Evolutionary conservation across 2,329 filamentous ascomycete species (phyloP).

Genomic region (Ascochyta fabae): DNA sequence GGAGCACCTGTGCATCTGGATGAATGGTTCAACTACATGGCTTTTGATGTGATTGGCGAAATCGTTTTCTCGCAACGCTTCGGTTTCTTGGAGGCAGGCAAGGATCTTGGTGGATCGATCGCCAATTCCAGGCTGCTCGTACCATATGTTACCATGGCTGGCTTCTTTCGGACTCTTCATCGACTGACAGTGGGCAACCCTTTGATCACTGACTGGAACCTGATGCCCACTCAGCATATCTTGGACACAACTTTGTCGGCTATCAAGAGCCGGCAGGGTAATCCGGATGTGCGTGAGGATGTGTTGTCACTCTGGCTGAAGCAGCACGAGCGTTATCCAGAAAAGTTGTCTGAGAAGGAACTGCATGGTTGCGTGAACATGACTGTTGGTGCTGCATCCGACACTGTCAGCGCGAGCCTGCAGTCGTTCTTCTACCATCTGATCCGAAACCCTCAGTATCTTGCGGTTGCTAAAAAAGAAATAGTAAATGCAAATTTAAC

Average conservation of each 20-base stretch:
- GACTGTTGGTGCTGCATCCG: conserved; percentile 49
- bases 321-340: conserved; percentile 41
- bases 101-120: conserved; percentile 49
- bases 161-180: conserved; percentile 41
- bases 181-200: conserved; percentile 22
- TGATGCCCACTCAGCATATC: conserved; percentile 49
- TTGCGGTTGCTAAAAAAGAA: conserved; percentile 16
- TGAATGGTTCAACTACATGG: conserved; percentile 35
- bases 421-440: conserved; percentile 49
- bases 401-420: conserved; percentile 46
- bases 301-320: conserved; percentile 50
- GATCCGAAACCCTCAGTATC: conserved; percentile 29
- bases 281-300: conserved; percentile 41
- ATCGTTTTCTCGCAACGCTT: conserved; percentile 46
- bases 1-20: conserved; percentile 49
- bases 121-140: conserved; percentile 28
- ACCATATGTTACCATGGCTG: conserved; percentile 18
- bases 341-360: conserved; percentile 44
- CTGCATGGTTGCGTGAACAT: conserved; percentile 44
- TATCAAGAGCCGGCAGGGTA: conserved; percentile 43
- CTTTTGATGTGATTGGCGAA: conserved; percentile 50
- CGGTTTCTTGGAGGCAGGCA: conserved; percentile 31
- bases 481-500: conserved; percentile 4
- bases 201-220: conserved; percentile 43
- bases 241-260: conserved; percentile 47